Evolutionary conservation across 1,284 basidiomycete species (phyloP), one percentile per base, ranked within the genome.

Genomic region (Termitomyces sp.): DNA sequence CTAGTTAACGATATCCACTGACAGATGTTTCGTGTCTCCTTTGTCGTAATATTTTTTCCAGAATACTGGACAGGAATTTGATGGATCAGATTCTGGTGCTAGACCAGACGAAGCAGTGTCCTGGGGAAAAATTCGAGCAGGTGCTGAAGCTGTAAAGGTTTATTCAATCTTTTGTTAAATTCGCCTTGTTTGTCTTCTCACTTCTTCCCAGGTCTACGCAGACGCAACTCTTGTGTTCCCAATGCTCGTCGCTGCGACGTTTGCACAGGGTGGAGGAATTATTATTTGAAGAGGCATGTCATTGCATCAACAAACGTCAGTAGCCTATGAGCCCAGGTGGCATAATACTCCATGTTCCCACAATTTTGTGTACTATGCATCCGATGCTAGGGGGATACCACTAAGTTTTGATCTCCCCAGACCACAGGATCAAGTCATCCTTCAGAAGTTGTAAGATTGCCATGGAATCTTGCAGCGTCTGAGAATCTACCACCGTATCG

Each of bases 31-130:
- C 21, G 5, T 3, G 14, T 13, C 10, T n/a, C 16, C 4, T 1
- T 30, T 16, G 18, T 34, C 19, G 11, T 28, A 10, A 18, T 30
- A n/a, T 21, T 19, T 21, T 8, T 28, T 41, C 18, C 45, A 91
- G 88, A 99, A 99, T 66, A 99, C 96, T 0, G 96, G 96, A 0
- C 96, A 99, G 74, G 96, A 99, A 74, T 99, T 98, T 63, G 97
- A 99, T 66, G 96, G 96, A 0, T 97, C 94, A 3, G 96, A 99
- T 70, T 95, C 94, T 10, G 97, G 96, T 10, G 97, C 97, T 14
- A 78, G 93, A 53, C 97, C 97, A 14, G 97, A 99, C 64, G 96
- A 99, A 69, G 97, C 96, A 3, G 84, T 99, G 18, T 96, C 92
- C n/a, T 99, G 96, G 96, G 97, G 96, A 4, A 99, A 99, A 75